Conservation (phyloP, 2,329 filamentous ascomycete genomes). For the Neonectria hederae region DNA sequence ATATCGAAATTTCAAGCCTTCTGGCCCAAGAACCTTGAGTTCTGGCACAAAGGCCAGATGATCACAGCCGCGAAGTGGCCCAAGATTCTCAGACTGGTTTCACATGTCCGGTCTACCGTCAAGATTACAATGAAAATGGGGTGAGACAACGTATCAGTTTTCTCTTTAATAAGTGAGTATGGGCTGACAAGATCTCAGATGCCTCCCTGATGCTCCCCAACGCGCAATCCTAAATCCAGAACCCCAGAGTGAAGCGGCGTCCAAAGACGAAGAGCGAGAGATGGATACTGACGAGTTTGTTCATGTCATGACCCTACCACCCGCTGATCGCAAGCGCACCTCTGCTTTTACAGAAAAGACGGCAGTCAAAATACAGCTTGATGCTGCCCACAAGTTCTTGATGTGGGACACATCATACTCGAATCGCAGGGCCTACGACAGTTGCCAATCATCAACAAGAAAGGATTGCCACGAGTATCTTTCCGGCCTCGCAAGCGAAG, state of each 20-base stretch:
- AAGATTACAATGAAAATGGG: slow-evolving; percentile 38
- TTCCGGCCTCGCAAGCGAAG: slow-evolving; percentile 30
- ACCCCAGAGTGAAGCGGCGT: slow-evolving; percentile 12
- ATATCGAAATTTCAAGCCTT: slow-evolving; percentile 54
- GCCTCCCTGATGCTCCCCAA: slow-evolving; percentile 24
- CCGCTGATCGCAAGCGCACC: not conserved
- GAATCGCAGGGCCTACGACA: slow-evolving; percentile 43
- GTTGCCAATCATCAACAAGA: slow-evolving; percentile 36
- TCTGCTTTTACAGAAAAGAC: slow-evolving; percentile 8
- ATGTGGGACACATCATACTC: slow-evolving; percentile 39
- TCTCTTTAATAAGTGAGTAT: not conserved
- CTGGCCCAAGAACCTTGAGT: slow-evolving; percentile 52
- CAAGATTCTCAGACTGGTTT: slow-evolving; percentile 43
- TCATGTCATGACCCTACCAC: slow-evolving; percentile 36
- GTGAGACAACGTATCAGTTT: slow-evolving; percentile 10
- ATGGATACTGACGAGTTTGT: slow-evolving; percentile 13
- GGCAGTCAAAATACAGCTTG: slow-evolving; percentile 37
- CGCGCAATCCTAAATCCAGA: slow-evolving; percentile 30
- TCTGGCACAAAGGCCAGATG: slow-evolving; percentile 46
- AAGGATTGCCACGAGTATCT: slow-evolving; percentile 39
- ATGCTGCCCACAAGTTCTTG: slow-evolving; percentile 42
- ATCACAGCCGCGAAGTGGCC: slow-evolving; percentile 44
- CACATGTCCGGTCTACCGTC: slow-evolving; percentile 31
- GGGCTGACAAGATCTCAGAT: slow-evolving; percentile 7
- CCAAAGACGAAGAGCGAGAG: slow-evolving; percentile 14